A percentile compares a stretch with the other conserved stretches of the same genome.
Conservation (phyloP, 2,329 filamentous ascomycete genomes). For the Trichoderma atroviride region DNA sequence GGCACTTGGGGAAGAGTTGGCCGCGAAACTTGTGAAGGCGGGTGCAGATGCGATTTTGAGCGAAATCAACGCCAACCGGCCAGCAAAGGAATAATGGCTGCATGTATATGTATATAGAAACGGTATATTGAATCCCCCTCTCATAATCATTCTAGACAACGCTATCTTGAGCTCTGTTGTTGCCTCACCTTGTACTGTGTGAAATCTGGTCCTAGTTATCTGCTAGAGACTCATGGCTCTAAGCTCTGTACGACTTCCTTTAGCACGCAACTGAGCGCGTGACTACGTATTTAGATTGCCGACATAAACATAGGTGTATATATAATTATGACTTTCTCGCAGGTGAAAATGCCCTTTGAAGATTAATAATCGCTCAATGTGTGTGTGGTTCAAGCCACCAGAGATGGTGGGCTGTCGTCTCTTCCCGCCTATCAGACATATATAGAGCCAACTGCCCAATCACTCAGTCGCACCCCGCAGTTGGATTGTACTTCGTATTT, state of each 20-base stretch:
- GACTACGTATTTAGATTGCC: neutral
- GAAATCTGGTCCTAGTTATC: too few relatives aligned
- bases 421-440: neutral
- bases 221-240: neutral
- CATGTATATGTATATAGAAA: neutral
- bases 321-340: neutral
- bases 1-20: conserved; percentile 12
- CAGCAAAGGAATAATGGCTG: neutral
- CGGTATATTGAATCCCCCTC: neutral
- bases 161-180: neutral
- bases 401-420: neutral
- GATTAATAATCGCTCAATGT: neutral
- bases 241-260: too few relatives aligned
- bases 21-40: conserved; percentile 8
- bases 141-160: neutral
- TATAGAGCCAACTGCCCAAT: neutral
- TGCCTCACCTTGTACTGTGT: neutral
- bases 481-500: neutral
- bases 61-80: conserved; percentile 14
- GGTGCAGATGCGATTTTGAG: conserved; percentile 18
- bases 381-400: neutral
- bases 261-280: too few relatives aligned
- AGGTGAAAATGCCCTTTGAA: neutral
- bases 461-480: neutral
- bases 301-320: neutral